phyloP scores from a whole-genome alignment of 2,329 filamentous ascomycete genomes.

The Fusarium subtropicale region DNA sequence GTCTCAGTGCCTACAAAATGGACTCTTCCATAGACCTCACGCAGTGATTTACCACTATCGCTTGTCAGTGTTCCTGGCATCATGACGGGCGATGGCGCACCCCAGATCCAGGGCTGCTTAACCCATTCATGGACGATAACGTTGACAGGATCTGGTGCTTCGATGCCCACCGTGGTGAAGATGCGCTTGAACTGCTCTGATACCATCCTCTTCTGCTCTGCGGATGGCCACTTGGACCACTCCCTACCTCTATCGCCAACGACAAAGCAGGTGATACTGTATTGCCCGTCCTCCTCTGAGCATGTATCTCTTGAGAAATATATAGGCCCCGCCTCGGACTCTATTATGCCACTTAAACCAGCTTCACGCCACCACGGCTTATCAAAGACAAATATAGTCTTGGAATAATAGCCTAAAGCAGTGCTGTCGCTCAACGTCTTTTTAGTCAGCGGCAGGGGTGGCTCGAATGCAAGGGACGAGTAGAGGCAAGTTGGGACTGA shows the following conservation, averaged over 20 bases:
- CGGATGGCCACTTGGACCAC: constrained; percentile 26
- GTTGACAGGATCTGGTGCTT: constrained; percentile 30
- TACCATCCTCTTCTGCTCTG: constrained; percentile 9
- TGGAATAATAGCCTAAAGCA: constrained; percentile 52
- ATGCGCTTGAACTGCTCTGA: constrained; percentile 20
- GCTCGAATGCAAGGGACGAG: constrained; percentile 40
- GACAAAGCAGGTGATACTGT: constrained; percentile 50
- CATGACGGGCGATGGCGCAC: constrained; percentile 37
- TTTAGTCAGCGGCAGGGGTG: constrained; percentile 48
- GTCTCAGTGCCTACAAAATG: constrained; percentile 46
- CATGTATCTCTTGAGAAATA: constrained; percentile 48
- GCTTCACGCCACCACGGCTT: constrained; percentile 59
- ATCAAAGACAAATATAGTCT: constrained; percentile 55
- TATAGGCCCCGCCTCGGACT: constrained; percentile 50
- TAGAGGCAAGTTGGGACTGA: constrained; percentile 46
- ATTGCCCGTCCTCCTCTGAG: constrained; percentile 39
- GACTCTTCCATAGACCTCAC: constrained; percentile 43
- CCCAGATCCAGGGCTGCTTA: constrained; percentile 34
- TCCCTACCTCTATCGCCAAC: constrained; percentile 46
- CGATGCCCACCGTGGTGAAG: constrained; percentile 19
- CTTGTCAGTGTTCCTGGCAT: constrained; percentile 20
- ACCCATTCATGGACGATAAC: constrained; percentile 36
- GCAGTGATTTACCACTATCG: constrained; percentile 45
- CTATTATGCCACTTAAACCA: constrained; percentile 56
- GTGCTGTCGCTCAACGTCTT: constrained; percentile 45